These are phyloP conservation scores for Trypanosoma mega DNA, from an alignment of 208 protist genomes.

Conservation along the genomic window DNA sequence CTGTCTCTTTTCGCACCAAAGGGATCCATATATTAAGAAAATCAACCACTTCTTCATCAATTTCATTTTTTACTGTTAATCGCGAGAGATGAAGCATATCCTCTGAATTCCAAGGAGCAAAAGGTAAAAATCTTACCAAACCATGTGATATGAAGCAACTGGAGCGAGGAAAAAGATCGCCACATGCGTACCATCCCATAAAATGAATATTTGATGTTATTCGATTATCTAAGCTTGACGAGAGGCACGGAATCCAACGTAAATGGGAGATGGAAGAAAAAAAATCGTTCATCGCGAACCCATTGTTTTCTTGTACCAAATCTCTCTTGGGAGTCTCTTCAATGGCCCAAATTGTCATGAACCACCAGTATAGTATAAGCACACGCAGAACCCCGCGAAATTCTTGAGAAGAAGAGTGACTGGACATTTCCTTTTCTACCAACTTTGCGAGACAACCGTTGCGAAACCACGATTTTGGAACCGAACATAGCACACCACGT, in stretches of 20 bases:
- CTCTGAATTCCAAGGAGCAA: conserved; percentile 15
- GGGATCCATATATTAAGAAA: conserved; percentile 21
- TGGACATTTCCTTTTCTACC: not conserved
- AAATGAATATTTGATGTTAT: not conserved
- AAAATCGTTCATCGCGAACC: too few species aligned
- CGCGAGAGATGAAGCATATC: conserved; percentile 9
- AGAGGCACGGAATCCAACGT: conserved; percentile 17
- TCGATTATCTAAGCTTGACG: not conserved
- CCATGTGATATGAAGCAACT: not conserved
- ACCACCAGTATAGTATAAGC: conserved; percentile 29
- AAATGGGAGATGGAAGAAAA: conserved; percentile 1
- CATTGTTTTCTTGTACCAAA: too few species aligned
- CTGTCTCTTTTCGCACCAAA: conserved; percentile 2
- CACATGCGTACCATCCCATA: not conserved
- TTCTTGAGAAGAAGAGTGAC: conserved; percentile 3
- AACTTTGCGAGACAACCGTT: conserved; percentile 11
- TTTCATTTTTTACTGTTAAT: not conserved
- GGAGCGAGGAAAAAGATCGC: not conserved
- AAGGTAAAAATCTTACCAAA: conserved; percentile 3
- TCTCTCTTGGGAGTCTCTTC: not conserved
- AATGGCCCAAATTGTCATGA: conserved; percentile 15
- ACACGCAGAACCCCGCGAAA: conserved; percentile 11
- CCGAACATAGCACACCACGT: conserved; percentile 9
- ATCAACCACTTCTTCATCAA: not conserved
- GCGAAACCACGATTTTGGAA: conserved; percentile 21